Evolutionary conservation across 2,329 filamentous ascomycete species (phyloP).

Genomic region (Neoscytalidium dimidiatum): DNA sequence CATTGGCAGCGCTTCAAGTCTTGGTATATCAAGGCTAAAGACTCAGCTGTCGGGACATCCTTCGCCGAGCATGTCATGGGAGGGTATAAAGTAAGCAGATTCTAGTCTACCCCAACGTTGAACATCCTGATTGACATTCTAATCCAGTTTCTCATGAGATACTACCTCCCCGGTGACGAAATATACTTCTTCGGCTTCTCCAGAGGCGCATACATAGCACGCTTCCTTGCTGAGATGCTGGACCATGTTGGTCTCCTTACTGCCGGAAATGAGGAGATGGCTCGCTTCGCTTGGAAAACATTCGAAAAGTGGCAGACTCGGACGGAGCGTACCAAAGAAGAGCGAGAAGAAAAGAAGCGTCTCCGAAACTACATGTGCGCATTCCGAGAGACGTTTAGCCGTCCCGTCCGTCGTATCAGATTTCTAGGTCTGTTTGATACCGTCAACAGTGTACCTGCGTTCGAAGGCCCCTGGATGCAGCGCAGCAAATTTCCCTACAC

Average conservation of each 20-base stretch:
- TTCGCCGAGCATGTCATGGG: constrained; percentile 84
- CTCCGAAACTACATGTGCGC: constrained; percentile 76
- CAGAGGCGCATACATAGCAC: constrained; percentile 53
- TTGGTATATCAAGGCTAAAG: constrained; percentile 73
- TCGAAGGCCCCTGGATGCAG: constrained; percentile 76
- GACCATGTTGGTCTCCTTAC: constrained; percentile 78
- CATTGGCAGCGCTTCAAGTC: constrained; percentile 60
- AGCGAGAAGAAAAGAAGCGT: constrained; percentile 56
- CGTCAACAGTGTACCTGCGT: constrained; percentile 76
- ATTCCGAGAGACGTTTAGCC: constrained; percentile 78
- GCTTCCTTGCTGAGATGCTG: constrained; percentile 73
- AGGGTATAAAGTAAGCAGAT: constrained; percentile 71
- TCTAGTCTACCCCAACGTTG: constrained; percentile 57
- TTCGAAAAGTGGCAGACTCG: constrained; percentile 73
- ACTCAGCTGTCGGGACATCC: constrained; percentile 76
- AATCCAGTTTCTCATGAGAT: constrained; percentile 49
- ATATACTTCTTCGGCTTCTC: constrained; percentile 55
- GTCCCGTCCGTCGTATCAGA: constrained; percentile 71
- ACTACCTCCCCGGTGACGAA: constrained; percentile 49
- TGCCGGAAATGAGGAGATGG: constrained; percentile 83
- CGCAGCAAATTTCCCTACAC: constrained; percentile 74
- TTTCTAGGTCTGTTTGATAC: constrained; percentile 83
- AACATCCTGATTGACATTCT: constrained; percentile 34
- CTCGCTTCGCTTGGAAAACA: constrained; percentile 80
- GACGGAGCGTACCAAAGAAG: constrained; percentile 43